Evolutionary conservation across 352 stramenopile species (phyloP), one percentile per base, ranked within the genome.

Genomic region (Phytophthora quininea): DNA sequence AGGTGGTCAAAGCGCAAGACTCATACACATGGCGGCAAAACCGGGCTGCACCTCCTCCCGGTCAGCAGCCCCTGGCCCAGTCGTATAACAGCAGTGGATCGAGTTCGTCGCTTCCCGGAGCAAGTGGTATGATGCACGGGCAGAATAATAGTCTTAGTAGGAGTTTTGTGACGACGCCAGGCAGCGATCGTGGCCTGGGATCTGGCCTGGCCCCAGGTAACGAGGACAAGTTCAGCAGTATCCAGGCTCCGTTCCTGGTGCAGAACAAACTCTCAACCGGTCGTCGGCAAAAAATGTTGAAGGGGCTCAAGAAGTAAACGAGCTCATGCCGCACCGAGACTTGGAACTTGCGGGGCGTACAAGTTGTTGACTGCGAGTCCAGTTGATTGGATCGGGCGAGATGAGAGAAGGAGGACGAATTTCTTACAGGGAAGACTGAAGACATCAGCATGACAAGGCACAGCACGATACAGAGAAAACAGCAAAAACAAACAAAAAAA

Each of bases 241-340:
- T 96, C 55, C 88, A 94, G 74, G 88, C 88, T 51, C 88, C 88
- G 12, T 96, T 96, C 73, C 73, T 94, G 53, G 79, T 86, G 59
- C 83, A 90, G 70, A 93, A 92, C 74, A 96, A 96, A 67, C 80
- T 96, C 42, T 96, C 88, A 38, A 92, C 86, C 5, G 85, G 86
- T 33, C 86, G 86, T 50, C 80, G 88, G 14, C 88, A 96, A 77
- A 94, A 93, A 74, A 96, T 96, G 84, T 76, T 96, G 31, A 96
- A 96, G 83, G 86, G 87, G 12, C 73, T 96, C 48, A 94, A 92
- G 73, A 96, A 96, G 72, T 96, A 92, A 76, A 71, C 12, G 43
- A 60, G 19, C 14, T 30, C 32, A 54, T 45, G 53, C 49, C 45
- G 53, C 47, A 33, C 54, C 37, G 59, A 76, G 40, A 15, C 38